Evolutionary conservation across 768 basidiomycete species (phyloP).

Genomic region (Cyclocybe aegerita): DNA sequence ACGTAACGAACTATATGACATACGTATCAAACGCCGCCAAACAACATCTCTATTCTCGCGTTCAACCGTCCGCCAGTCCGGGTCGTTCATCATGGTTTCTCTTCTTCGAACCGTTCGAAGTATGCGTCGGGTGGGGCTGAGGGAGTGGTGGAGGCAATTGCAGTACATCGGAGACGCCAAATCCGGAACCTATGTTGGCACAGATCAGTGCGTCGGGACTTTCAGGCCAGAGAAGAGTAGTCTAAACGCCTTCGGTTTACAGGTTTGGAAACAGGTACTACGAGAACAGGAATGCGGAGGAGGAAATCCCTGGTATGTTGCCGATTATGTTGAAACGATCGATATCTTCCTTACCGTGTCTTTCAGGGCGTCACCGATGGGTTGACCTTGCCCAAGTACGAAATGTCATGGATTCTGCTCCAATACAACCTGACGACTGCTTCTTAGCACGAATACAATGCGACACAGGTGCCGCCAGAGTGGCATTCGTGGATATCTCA

Average conservation of each 20-base stretch:
- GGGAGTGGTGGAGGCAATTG: constrained; percentile 89
- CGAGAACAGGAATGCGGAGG: constrained; percentile 84
- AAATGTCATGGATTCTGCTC: background rate
- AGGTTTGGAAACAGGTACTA: constrained; percentile 95
- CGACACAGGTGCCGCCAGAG: constrained; percentile 92
- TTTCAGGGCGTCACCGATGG: constrained; percentile 90
- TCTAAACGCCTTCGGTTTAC: constrained; percentile 10
- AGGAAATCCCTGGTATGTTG: constrained; percentile 82
- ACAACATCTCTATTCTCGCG: background rate
- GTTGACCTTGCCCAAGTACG: constrained; percentile 87
- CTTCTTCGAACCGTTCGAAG: constrained; percentile 74
- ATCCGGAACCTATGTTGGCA: constrained; percentile 71
- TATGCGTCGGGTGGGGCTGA: constrained; percentile 71
- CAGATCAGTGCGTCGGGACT: constrained; percentile 70
- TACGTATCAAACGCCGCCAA: constrained; percentile 6
- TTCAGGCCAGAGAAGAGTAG: background rate
- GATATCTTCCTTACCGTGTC: constrained; percentile 2
- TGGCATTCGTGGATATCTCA: constrained; percentile 97
- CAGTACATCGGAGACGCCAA: constrained; percentile 96
- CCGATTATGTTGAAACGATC: background rate
- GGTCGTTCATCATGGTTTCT: constrained; percentile 56
- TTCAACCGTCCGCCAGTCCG: background rate
- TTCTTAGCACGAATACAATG: constrained; percentile 77
- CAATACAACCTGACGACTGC: background rate
- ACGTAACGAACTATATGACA: background rate